Evolutionary conservation across 805 yeast species (phyloP), one percentile per base, ranked within the genome.

Genomic region (Wickerhamiella slavikovae): DNA sequence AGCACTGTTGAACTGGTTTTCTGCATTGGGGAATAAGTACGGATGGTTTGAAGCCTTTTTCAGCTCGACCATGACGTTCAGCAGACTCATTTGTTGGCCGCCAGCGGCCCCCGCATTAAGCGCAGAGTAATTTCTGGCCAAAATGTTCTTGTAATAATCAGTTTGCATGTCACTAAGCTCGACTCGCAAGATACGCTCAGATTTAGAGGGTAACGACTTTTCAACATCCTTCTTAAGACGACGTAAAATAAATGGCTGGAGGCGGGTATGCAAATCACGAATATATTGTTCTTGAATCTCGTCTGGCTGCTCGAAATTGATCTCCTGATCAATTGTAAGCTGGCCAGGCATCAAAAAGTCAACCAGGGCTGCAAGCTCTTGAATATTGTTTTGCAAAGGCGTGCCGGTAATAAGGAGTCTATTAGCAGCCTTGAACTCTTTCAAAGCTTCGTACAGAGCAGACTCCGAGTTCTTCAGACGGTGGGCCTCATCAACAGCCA

Each of bases 401-500:
- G 99, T 89, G 57, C 99, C 99, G 3, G 99, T 89, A 43, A 89
- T 89, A 38, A 89, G 62, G 36, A 89, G 56, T 41, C 95, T 61
- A 52, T 89, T 89, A 2, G 71, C 64, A 8, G 75, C 89, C 42
- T 71, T 76, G 57, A 89, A 80, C 38, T 73, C 76, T 42, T 62
- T 66, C 34, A 89, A 60, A 3, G 93, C 73, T 47, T 85, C 96
- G 49, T 89, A 89, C 24, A 89, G 57, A 1, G 96, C 83, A 17
- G 89, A 71, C 49, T 83, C 95, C 0, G 93, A 78, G 48, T 89
- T 89, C 43, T 89, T 89, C 47, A 89, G 62, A 47, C 98, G 66
- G 55, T 89, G 99, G 4, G 98, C 99, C 56, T 89, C 99, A 52
- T 89, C 99, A 16, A 89, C 96, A 2, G 98, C 98, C 40, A 91